Evolutionary conservation across 2,329 filamentous ascomycete genomes (phyloP).

Genomic region (Cercospora citrullina): DNA sequence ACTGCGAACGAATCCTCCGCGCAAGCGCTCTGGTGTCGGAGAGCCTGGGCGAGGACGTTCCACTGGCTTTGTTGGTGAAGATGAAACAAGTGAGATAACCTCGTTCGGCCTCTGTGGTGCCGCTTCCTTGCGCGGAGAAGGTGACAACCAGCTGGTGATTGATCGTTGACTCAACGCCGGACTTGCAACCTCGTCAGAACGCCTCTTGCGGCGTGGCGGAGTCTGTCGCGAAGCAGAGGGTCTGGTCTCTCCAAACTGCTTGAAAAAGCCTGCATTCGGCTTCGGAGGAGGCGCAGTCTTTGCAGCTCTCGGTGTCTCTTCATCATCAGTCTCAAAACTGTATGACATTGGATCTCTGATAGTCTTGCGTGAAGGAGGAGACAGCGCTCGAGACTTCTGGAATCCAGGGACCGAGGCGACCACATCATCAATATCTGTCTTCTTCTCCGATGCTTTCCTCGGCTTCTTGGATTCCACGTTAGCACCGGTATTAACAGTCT

Average conservation of each 20-base stretch:
- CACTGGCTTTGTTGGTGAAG: slow-evolving; percentile 27
- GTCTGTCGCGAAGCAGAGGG: slow-evolving; percentile 19
- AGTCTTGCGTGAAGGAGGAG: neutral
- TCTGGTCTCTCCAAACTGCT: slow-evolving; percentile 6
- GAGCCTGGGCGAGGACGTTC: slow-evolving; percentile 17
- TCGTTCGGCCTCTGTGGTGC: slow-evolving; percentile 13
- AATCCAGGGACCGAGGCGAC: slow-evolving; percentile 15
- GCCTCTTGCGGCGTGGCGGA: slow-evolving; percentile 33
- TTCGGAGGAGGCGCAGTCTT: neutral
- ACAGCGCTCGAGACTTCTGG: slow-evolving; percentile 18
- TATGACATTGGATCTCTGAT: neutral
- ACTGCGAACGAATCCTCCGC: slow-evolving; percentile 18
- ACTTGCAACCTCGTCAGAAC: slow-evolving; percentile 31
- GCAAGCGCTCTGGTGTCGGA: slow-evolving; percentile 24
- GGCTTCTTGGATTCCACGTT: slow-evolving; percentile 14
- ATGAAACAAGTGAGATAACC: slow-evolving; percentile 37
- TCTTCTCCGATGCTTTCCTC: neutral
- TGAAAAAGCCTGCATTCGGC: neutral
- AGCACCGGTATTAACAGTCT: slow-evolving; percentile 13
- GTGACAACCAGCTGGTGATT: slow-evolving; percentile 34
- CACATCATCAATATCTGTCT: neutral
- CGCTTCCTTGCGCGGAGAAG: slow-evolving; percentile 29
- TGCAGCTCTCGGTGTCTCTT: slow-evolving; percentile 19
- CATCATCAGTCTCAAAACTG: slow-evolving; percentile 16
- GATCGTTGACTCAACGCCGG: slow-evolving; percentile 29